Evolutionary conservation across 2,329 filamentous ascomycete species (phyloP), one percentile per base, ranked within the genome.

Genomic region (Hymenoscyphus repandus): DNA sequence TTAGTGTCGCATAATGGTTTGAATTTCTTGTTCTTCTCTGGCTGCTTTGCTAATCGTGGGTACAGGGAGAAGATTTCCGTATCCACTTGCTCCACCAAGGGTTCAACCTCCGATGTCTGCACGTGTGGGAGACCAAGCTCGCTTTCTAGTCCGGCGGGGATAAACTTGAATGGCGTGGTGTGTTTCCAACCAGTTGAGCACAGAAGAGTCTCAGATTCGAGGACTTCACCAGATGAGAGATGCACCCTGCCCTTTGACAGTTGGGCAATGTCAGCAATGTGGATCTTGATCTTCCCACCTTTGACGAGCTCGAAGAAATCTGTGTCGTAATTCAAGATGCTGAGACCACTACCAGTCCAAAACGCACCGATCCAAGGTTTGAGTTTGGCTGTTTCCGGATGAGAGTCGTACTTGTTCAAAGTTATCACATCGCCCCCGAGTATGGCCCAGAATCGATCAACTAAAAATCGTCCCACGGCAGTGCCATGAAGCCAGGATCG

Each of bases 111-210:
- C 13, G 20, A 15, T 9, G 31, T 42, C 20, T 9, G n/a, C 13
- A 11, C 77, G 59, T 11, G 76, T 63, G 78, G 77, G 13, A 82
- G 61, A 10, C 78, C 79, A 2, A 79, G 65, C 22, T 75, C 69
- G 9, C 57, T 61, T 30, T 74, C 71, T 43, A 76, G 70, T 15
- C 72, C 73, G 30, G 69, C 65, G 0, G 74, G 73, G 9, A 77
- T 36, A 59, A 83, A 82, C 41, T 72, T 73, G 45, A 85, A 64
- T 0, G 76, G 71, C 1, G 77, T 73, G 1, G 69, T 64, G 39
- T 76, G 70, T 57, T 77, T 74, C 81, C 81, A 85, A 2, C 82
- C 82, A 0, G 79, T 84, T 15, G 73, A 74, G 57, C 74, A 80
- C 51, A 79, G 69, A 2, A 85, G 61, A 0, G 71, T 72, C 58